Base-by-base conservation (phyloP, 1,284 basidiomycete genomes). In the Ustilago xerochloae region DNA sequence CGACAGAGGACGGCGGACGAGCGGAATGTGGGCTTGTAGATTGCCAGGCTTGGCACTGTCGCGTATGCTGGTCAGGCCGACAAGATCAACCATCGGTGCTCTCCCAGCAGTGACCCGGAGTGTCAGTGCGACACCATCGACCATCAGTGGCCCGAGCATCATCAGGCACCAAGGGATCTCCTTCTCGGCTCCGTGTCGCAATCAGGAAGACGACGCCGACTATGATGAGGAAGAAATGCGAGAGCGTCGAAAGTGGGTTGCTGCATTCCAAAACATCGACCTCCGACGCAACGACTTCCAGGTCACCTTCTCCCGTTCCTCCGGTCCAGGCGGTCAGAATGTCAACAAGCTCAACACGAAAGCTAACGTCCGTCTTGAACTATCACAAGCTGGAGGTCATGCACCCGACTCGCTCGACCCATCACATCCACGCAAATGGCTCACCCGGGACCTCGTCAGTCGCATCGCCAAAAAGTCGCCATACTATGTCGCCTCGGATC, bases 291-390 rank as follows among this genome's bases (percentile, higher is more conserved):
- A 59, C 33, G 63, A 77, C 26, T 70, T 52, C 48, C 51, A 65
- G 2, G 63, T 73, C 35, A 61, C 57, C 49, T 77, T 77, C 28
- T 73, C 74, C 3, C 62, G 74, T 32, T 69, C 65, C 32, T 73
- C 69, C 26, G 74, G 74, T 9, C 74, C 74, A 13, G 74, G 74
- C 12, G 74, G 74, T n/a, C 74, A 77, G 46, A 77, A 77, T 46
- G 74, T 77, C 54, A 77, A 77, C 70, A 77, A 69, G 57, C 63
- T 77, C 60, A 77, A 70, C 47, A 77, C 74, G 13, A 77, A 77
- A 46, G 74, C 74, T 49, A 73, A 72, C 35, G 53, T 77, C 18
- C 74, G 74, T 0, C 70, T 77, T 38, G 66, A 70, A 7, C 64
- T 77, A 0, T 63, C 55, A 0, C 66, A 65, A 46, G 56, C 59